phyloP scores from a whole-genome alignment of 2,329 filamentous ascomycete genomes.

The Metarhizium humberi region DNA sequence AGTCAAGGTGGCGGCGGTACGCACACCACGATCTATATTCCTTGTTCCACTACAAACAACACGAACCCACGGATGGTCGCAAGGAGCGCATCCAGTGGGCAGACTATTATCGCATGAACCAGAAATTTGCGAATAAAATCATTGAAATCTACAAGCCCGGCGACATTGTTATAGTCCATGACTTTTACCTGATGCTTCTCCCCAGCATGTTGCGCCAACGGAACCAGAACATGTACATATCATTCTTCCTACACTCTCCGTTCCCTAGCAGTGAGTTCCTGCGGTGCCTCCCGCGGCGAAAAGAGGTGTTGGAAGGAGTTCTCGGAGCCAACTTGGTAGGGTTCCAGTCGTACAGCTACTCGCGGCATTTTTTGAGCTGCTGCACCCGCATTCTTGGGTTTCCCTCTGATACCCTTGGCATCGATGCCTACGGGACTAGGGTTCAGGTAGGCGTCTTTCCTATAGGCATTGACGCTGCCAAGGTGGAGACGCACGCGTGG shows the following conservation, averaged over 20 bases:
- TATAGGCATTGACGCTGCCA: conserved; percentile 84
- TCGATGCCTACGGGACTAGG: conserved; percentile 81
- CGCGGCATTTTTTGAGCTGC: conserved; percentile 87
- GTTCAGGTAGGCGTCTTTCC: conserved; percentile 91
- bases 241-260: conserved; percentile 88
- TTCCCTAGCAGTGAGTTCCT: conserved; percentile 96
- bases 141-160: conserved; percentile 84
- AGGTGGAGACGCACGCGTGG: conserved; percentile 68
- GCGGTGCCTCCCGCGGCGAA: conserved; percentile 76
- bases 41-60: conserved; percentile 92
- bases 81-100: conserved; percentile 77
- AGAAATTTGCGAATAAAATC: conserved; percentile 83
- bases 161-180: conserved; percentile 86
- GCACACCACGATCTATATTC: conserved; percentile 89
- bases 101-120: conserved; percentile 89
- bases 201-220: conserved; percentile 82
- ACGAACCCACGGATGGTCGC: conserved; percentile 78
- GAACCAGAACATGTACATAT: conserved; percentile 82
- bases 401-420: conserved; percentile 72
- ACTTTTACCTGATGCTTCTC: conserved; percentile 86
- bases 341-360: conserved; percentile 94
- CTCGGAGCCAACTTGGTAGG: conserved; percentile 87
- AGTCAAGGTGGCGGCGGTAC: conserved; percentile 79
- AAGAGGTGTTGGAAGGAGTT: conserved; percentile 83
- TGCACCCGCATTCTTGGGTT: conserved; percentile 89